phyloP scores from a whole-genome alignment of 176 grass and related monocot genomes.

The Olyra latifolia region DNA sequence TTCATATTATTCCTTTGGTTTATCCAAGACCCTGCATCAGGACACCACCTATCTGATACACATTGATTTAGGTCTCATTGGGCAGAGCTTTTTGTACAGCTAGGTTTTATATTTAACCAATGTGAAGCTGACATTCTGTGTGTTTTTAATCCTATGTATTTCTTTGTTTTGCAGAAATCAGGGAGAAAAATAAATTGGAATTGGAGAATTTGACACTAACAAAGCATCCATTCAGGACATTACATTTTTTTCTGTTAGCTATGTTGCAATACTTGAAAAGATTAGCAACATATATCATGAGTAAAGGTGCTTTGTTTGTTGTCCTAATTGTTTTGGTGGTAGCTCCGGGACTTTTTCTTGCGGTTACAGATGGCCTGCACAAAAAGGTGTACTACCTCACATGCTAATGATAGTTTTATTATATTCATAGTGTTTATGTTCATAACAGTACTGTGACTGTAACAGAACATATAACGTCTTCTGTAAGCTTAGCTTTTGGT shows the following conservation, averaged over 20 bases:
- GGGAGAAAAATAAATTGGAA: conserved; percentile 70
- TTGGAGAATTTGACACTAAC: conserved; percentile 69
- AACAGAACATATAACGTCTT: neutral
- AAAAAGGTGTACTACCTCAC: conserved; percentile 58
- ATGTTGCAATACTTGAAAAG: conserved; percentile 68
- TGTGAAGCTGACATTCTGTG: neutral
- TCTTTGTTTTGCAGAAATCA: conserved; percentile 67
- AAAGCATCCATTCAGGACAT: conserved; percentile 82
- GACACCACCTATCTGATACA: neutral
- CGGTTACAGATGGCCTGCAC: conserved; percentile 52
- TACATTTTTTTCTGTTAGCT: conserved; percentile 66
- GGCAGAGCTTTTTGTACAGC: neutral
- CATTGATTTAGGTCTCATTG: conserved; percentile 6
- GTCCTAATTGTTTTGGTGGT: conserved; percentile 54
- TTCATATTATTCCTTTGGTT: conserved; percentile 8
- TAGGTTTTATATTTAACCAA: conserved; percentile 4
- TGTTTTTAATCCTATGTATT: conserved; percentile 4
- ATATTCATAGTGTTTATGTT: neutral
- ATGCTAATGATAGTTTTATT: neutral
- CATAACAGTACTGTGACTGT: conserved; percentile 16
- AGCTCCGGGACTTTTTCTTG: conserved; percentile 46
- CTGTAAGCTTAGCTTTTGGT: neutral
- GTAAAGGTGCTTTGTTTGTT: conserved; percentile 57
- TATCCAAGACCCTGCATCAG: neutral
- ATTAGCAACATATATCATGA: conserved; percentile 63